Conservation (phyloP, 352 stramenopile genomes). For the Plasmopara viticola region DNA sequence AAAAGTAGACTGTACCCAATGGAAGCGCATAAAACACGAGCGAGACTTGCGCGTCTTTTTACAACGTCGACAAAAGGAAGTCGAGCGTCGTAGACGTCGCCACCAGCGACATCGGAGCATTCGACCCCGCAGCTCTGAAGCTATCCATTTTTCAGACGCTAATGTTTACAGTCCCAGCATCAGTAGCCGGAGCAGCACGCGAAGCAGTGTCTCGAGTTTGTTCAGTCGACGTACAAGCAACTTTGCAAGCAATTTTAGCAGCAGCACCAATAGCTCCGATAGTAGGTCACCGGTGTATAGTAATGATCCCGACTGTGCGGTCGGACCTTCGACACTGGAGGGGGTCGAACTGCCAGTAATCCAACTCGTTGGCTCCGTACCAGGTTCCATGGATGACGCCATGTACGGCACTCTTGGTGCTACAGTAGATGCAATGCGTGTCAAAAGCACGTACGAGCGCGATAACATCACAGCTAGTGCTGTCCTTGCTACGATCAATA, state of each 20-base stretch:
- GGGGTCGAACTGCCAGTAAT: slow-evolving; percentile 31
- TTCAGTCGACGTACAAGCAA: slow-evolving; percentile 23
- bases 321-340: not conserved
- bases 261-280: slow-evolving; percentile 26
- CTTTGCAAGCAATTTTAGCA: slow-evolving; percentile 20
- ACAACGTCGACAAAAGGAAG: slow-evolving; percentile 32
- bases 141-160: slow-evolving; percentile 18
- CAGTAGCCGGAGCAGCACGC: slow-evolving; percentile 20
- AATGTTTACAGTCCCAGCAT: slow-evolving; percentile 15
- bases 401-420: slow-evolving; percentile 46
- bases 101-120: slow-evolving; percentile 20
- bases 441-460: slow-evolving; percentile 43
- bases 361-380: slow-evolving; percentile 39
- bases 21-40: slow-evolving; percentile 47
- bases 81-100: slow-evolving; percentile 27
- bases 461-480: slow-evolving; percentile 39
- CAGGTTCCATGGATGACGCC: slow-evolving; percentile 47
- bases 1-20: slow-evolving; percentile 36
- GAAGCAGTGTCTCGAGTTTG: slow-evolving; percentile 23
- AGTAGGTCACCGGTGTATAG: slow-evolving; percentile 13
- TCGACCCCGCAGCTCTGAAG: slow-evolving; percentile 16
- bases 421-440: slow-evolving; percentile 37
- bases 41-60: slow-evolving; percentile 41
- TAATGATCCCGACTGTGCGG: slow-evolving; percentile 15
- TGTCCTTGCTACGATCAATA: slow-evolving; percentile 40